These are phyloP conservation scores for Neonectria ditissima DNA, from an alignment of 2,329 filamentous ascomycete genomes.

Conservation along the genomic window DNA sequence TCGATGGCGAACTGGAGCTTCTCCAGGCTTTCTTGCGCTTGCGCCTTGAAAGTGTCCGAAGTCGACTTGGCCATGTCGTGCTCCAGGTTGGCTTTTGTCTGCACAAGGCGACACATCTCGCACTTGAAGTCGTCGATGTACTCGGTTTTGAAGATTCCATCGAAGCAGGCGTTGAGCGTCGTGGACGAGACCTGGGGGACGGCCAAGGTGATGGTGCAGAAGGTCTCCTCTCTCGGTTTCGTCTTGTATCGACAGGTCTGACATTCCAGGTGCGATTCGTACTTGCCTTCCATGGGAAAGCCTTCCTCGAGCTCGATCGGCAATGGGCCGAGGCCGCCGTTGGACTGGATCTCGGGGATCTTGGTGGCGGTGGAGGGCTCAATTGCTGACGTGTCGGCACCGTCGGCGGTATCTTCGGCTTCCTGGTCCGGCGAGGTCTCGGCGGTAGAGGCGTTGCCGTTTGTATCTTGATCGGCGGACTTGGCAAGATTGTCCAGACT, in stretches of 20 bases:
- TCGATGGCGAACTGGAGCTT: constrained; percentile 77
- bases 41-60: constrained; percentile 63
- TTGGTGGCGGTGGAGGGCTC: constrained; percentile 39
- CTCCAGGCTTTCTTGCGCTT: constrained; percentile 68
- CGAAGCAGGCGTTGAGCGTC: constrained; percentile 88
- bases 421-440: constrained; percentile 24
- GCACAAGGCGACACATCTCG: constrained; percentile 88
- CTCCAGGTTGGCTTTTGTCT: constrained; percentile 76
- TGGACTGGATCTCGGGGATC: constrained; percentile 32
- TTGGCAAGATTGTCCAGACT: constrained; percentile 27
- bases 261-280: constrained; percentile 96
- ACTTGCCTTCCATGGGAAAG: constrained; percentile 91
- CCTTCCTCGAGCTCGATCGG: constrained; percentile 70
- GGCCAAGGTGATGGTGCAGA: constrained; percentile 91
- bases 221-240: constrained; percentile 83
- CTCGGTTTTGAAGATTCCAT: constrained; percentile 93
- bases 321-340: constrained; percentile 36
- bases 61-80: constrained; percentile 67
- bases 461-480: constrained; percentile 38
- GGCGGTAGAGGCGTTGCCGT: constrained; percentile 29
- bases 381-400: constrained; percentile 36
- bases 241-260: constrained; percentile 91
- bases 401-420: constrained; percentile 10
- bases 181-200: constrained; percentile 88
- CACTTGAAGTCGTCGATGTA: constrained; percentile 98